Evolutionary conservation across 495 filamentous ascomycete genomes (phyloP), one percentile per base, ranked within the genome.

Genomic region (Hyaloscypha bicolor): DNA sequence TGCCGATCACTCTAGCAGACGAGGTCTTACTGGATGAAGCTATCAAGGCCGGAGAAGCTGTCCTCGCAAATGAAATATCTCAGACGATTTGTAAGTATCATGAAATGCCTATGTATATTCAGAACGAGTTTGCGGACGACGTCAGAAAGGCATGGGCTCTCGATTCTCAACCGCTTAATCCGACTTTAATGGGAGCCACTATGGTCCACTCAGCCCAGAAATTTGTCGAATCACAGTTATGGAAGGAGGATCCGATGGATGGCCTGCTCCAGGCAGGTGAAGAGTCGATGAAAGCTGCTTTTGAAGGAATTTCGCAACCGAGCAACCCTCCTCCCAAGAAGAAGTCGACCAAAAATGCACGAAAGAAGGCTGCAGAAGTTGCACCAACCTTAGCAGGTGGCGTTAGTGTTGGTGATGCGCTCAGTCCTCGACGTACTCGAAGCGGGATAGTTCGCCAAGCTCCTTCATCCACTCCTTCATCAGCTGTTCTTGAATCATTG

Each of bases 51-150:
- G 90, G 91, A 21, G 77, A 83, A n/a, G 73, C 76, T 30, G 88
- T 89, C 1, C 68, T 88, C 1, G 58, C 64, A 0, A 93, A 89
- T 59, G 56, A 71, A 2, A 83, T 88, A 32, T 96, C 92, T 83
- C 78, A 81, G 9, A 77, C 84, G 0, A 89, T 92, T 64, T 87
- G 89, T 56, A 74, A 80, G 16, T 86, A 88, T 39, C 91, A 91
- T 64, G 91, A 97, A 71, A 81, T 97, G 60, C 94, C 94, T 0
- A 75, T 95, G 30, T 91, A 89, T 62, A 73, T 95, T 12, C 72
- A 86, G 71, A 86, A 77, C 59, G 76, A 67, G 78, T 94, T 85
- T 80, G 90, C 78, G 63, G 74, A 74, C 48, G 79, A 81, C 62
- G 80, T 76, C 48, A 83, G 85, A 8, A 70, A 76, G 32, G 78